Conservation (phyloP, 1,284 basidiomycete species). For the Schizopora paradoxa region DNA sequence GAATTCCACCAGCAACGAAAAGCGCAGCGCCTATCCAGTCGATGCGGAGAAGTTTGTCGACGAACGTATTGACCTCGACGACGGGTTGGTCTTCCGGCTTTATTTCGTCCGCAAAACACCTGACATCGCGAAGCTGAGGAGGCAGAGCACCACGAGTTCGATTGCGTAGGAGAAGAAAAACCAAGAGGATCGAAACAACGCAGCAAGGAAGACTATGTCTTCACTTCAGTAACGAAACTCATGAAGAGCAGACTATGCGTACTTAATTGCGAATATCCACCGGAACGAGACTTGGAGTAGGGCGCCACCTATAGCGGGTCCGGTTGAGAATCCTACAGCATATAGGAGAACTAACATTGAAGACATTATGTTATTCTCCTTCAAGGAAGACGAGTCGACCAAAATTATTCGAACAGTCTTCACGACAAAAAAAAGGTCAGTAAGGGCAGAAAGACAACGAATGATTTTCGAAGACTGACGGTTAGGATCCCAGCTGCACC, state of each 20-base stretch:
- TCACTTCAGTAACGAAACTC: conserved; percentile 18
- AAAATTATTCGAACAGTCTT: conserved; percentile 42
- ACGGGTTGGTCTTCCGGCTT: background rate
- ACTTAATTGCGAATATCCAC: conserved; percentile 55
- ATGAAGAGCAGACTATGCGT: conserved; percentile 15
- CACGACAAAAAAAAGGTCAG: too few relatives aligned
- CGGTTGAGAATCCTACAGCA: conserved; percentile 37
- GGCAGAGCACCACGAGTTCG: conserved; percentile 26
- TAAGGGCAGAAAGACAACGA: too few relatives aligned
- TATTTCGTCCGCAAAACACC: background rate
- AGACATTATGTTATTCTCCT: conserved; percentile 40
- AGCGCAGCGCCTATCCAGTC: conserved; percentile 44
- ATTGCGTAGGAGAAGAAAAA: conserved; percentile 38
- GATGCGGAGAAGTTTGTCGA: conserved; percentile 33
- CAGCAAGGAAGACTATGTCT: conserved; percentile 28
- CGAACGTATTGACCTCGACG: background rate
- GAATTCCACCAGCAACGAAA: conserved; percentile 32
- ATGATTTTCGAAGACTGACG: conserved; percentile 27
- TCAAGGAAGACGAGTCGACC: conserved; percentile 38
- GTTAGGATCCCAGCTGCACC: conserved; percentile 43
- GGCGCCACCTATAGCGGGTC: conserved; percentile 43
- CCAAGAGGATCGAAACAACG: conserved; percentile 33
- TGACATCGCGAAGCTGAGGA: conserved; percentile 6
- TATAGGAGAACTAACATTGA: conserved; percentile 39
- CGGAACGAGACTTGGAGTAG: conserved; percentile 38